Evolutionary conservation across 108 stramenopile species (phyloP).

Genomic region (Nitzschia sp.): DNA sequence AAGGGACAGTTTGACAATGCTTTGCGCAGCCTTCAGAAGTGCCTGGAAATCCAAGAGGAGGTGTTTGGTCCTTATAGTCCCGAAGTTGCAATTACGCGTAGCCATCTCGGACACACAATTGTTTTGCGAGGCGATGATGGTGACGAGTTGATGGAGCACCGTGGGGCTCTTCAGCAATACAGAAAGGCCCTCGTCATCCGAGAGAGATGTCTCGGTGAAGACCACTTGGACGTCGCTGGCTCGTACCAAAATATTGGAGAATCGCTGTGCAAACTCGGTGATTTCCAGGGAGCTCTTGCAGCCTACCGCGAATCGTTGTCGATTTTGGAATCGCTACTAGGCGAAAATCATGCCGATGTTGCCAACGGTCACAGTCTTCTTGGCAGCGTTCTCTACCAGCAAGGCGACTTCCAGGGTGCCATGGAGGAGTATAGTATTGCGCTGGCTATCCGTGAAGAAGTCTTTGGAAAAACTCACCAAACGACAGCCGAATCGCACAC

Average conservation of each 20-base stretch:
- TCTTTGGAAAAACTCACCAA: conserved; percentile 42
- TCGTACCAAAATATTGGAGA: conserved; percentile 46
- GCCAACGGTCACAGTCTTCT: conserved; percentile 33
- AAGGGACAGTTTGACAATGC: conserved; percentile 36
- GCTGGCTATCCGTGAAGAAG: conserved; percentile 38
- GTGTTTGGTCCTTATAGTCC: conserved; percentile 40
- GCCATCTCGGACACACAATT: conserved; percentile 37
- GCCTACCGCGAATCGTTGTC: conserved; percentile 43
- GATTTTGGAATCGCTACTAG: conserved; percentile 40
- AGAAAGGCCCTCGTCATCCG: conserved; percentile 48
- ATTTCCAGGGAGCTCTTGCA: conserved; percentile 43
- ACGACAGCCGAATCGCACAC: conserved; percentile 36
- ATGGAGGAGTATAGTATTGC: conserved; percentile 40
- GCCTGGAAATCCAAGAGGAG: conserved; percentile 43
- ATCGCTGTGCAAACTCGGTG: conserved; percentile 40
- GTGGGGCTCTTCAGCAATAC: conserved; percentile 46
- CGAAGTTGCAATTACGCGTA: conserved; percentile 47
- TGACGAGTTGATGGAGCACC: conserved; percentile 34
- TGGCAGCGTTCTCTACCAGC: conserved; percentile 37
- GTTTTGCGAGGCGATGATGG: conserved; percentile 37
- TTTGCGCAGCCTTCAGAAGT: conserved; percentile 28
- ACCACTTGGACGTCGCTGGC: conserved; percentile 41
- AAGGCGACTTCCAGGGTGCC: conserved; percentile 47
- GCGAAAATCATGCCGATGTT: conserved; percentile 47
- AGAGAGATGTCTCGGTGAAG: conserved; percentile 37